Base-by-base conservation (phyloP, 2,329 filamentous ascomycete genomes). In the Thielaviopsis populi region DNA sequence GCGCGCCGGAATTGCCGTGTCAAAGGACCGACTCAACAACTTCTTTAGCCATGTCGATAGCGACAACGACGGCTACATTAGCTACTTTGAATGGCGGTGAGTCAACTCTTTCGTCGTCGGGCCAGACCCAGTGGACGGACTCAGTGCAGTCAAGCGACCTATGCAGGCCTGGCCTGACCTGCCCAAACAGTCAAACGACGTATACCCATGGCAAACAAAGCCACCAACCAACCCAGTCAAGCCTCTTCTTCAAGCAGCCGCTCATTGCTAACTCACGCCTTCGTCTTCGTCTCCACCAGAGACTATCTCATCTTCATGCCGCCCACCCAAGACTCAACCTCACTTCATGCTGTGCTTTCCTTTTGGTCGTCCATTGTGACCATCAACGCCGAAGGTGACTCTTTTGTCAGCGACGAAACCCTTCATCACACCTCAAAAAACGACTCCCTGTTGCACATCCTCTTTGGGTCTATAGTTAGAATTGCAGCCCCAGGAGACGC, bases 61-160 rank as follows among this genome's bases (percentile, higher is more conserved):
- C 71, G 92, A 99, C 75, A 83, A 86, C 69, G 91, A 99, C 73
- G 91, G 91, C 59, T 84, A 78, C 68, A 95, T 97, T 69, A 91
- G 81, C 67, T 97, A 95, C 75, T 85, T 90, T 68, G 94, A 99
- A 80, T 97, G 94, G 94, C 86, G 92, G 92, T 96, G 84, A 75
- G 86, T 78, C n/a, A 27, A 62, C 43, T 27, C 54, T 33, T 65
- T 66, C 59, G 40, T 43, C 37, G 11, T 43, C 10, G 33, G 41
- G 5, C 40, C 22, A 22, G 46, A 5, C 4, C 4, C 11, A 24
- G 22, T 30, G 22, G 19, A 24, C 22, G 50, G 50, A 3, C 46
- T 6, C 46, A 11, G 46, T 7, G 1, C 46, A 50, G 17, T 13
- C 3, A 33, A 40, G 13, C 2, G 54, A 37, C 13, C 3, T 59